Evolutionary conservation across 2,329 filamentous ascomycete genomes (phyloP), one percentile per base, ranked within the genome.

Genomic region (Ophiostoma ips): DNA sequence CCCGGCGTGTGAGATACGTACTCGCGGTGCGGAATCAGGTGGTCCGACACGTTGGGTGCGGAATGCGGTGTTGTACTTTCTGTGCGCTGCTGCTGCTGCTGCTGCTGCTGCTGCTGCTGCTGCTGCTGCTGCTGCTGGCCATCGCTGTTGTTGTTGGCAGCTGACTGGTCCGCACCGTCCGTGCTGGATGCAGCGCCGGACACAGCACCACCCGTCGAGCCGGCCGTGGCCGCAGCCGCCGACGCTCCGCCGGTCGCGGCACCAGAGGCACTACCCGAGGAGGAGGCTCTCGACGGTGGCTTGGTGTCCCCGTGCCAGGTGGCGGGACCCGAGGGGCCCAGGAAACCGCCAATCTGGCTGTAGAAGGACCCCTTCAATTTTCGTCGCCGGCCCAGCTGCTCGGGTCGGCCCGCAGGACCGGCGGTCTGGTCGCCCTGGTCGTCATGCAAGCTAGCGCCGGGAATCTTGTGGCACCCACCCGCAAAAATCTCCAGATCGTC

Each of bases 341-440:
- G 66, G 66, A 84, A 83, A 50, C 81, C 81, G 57, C 80, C 81
- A 60, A 79, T 77, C 58, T 83, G 78, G 62, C 79, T 84, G 61
- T 84, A 75, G 57, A 82, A 82, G 48, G 79, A 76, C 66, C 76
- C 77, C 64, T 72, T 76, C 59, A n/a, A n/a, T n/a, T 75, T 77
- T 76, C 77, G 56, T 46, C 28, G 43, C 30, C 28, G 28, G 28
- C 68, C 55, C 69, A 67, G 55, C 73, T 73, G 40, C 63, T 62
- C 43, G 16, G 43, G 28, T 19, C 43, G 31, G 48, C 63, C 65
- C 9, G 33, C 11, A 2, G 43, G 43, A 12, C n/a, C 43, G 11
- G 15, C 18, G 6, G 33, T 19, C 3, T n/a, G n/a, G n/a, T 45
- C 43, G 16, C 43, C 30, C 8, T 19, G 5, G 13, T 33, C 28